Percentiles rank a stretch among this genome's conserved stretches.
These are phyloP conservation scores for Backusella circina DNA, from an alignment of 192 early-diverging fungal species.

Conservation along the genomic window DNA sequence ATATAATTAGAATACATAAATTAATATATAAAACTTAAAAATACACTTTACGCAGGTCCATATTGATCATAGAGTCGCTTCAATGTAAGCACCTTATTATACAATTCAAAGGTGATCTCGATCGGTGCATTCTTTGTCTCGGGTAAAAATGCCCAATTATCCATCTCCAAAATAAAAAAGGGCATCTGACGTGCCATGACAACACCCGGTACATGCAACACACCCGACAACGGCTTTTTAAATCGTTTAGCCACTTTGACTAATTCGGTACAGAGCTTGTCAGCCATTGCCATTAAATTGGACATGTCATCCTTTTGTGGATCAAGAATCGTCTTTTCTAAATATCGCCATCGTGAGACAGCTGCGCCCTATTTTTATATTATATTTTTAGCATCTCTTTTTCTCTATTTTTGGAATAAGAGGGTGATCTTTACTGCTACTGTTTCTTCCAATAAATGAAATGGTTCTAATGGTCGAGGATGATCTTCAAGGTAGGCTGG, in stretches of 20 bases:
- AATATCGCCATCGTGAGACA: conserved; percentile 28
- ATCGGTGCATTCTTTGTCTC: conserved; percentile 42
- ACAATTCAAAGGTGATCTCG: conserved; percentile 49
- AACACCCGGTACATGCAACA: conserved; percentile 37
- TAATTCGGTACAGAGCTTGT: conserved; percentile 29
- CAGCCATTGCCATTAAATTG: conserved; percentile 27
- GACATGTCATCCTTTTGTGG: conserved; percentile 34
- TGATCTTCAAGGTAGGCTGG: conserved; percentile 26
- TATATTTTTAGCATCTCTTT: neutral
- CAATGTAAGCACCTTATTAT: conserved; percentile 45
- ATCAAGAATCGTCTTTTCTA: conserved; percentile 19
- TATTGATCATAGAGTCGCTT: conserved; percentile 45
- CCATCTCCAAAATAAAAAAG: conserved; percentile 52
- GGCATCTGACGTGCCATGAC: conserved; percentile 48
- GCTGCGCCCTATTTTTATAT: conserved; percentile 29
- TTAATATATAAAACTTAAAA: neutral
- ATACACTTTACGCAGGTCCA: conserved; percentile 37
- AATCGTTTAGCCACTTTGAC: conserved; percentile 17
- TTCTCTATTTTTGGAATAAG: neutral
- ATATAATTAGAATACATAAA: neutral
- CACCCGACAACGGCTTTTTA: conserved; percentile 2
- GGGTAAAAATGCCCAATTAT: conserved; percentile 48
- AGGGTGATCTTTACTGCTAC: conserved; percentile 23
- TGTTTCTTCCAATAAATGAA: conserved; percentile 21
- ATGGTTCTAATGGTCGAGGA: conserved; percentile 14